Conservation (phyloP, 2,329 filamentous ascomycete species). For the Xylariaceae sp. region DNA sequence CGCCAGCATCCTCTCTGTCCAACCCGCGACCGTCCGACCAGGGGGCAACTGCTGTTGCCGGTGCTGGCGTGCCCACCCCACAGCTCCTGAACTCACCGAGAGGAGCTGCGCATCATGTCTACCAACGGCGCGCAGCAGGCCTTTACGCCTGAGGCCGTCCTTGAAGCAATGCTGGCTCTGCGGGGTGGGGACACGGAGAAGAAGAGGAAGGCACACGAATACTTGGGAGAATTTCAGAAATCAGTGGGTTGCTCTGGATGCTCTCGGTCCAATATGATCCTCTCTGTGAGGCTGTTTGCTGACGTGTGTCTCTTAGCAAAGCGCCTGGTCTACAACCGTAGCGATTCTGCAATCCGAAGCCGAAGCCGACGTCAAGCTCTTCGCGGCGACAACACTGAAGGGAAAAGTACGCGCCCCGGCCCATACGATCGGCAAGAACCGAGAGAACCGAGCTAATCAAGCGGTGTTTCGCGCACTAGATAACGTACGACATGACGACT, state of each 20-base stretch:
- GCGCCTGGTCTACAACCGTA: slow-evolving; percentile 86
- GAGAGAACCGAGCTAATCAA: too few relatives aligned
- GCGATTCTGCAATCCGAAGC: slow-evolving; percentile 76
- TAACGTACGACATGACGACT: slow-evolving; percentile 83
- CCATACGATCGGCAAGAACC: too few relatives aligned
- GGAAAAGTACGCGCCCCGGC: slow-evolving; percentile 98
- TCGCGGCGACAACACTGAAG: slow-evolving; percentile 93
- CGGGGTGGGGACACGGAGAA: slow-evolving; percentile 71
- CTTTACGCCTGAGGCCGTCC: slow-evolving; percentile 68
- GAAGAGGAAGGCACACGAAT: slow-evolving; percentile 88
- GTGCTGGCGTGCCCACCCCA: slow-evolving; percentile 18
- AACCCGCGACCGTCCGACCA: slow-evolving; percentile 4
- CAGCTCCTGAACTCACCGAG: slow-evolving; percentile 15
- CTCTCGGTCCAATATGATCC: slow-evolving; percentile 4
- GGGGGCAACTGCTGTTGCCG: slow-evolving; percentile 14
- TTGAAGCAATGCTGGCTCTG: slow-evolving; percentile 88
- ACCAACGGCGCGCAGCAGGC: slow-evolving; percentile 56
- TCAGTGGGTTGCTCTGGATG: slow-evolving; percentile 55
- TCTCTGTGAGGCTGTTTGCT: slow-evolving; percentile 8
- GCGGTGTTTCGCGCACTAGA: slow-evolving; percentile 56
- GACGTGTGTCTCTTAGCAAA: slow-evolving; percentile 53
- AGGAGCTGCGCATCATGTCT: slow-evolving; percentile 50
- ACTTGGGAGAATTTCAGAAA: slow-evolving; percentile 93
- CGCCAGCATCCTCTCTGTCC: too few relatives aligned
- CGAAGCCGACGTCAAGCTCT: slow-evolving; percentile 80